Conservation (phyloP, 257 asterid genomes). For the Solanum pinnatisectum region DNA sequence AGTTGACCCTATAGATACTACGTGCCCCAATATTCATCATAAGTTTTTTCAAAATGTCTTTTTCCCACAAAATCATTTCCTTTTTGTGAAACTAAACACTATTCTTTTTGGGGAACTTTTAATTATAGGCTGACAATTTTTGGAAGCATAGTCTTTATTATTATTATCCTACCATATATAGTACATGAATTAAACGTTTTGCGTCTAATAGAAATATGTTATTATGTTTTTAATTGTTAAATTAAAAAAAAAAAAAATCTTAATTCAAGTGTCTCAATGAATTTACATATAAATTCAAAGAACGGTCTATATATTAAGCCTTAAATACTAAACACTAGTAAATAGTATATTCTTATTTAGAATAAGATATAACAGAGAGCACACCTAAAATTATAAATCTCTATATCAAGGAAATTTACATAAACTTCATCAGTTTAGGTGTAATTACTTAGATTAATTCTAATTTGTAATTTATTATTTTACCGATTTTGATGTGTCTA, state of each 20-base stretch:
- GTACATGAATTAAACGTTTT: background rate
- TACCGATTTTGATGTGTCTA: too few relatives aligned
- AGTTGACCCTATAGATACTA: background rate
- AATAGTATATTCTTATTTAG: background rate
- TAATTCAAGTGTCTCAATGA: background rate
- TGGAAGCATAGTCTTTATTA: background rate
- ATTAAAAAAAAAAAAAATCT: background rate
- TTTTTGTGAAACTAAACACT: background rate
- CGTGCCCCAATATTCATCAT: conserved; percentile 13
- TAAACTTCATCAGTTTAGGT: background rate
- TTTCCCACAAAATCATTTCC: background rate
- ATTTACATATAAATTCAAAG: background rate
- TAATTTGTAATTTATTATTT: too few relatives aligned
- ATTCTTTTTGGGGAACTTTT: background rate
- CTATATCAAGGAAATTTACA: background rate
- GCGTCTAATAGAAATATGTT: background rate
- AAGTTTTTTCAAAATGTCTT: background rate
- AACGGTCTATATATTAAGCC: too few relatives aligned
- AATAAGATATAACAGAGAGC: background rate
- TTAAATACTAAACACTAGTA: too few relatives aligned
- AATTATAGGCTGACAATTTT: background rate
- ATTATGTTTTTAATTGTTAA: background rate
- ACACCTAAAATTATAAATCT: background rate
- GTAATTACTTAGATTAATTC: too few relatives aligned
- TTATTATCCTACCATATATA: background rate